Base-by-base conservation (phyloP, 2,329 filamentous ascomycete genomes). In the Stemphylium vesicarium region DNA sequence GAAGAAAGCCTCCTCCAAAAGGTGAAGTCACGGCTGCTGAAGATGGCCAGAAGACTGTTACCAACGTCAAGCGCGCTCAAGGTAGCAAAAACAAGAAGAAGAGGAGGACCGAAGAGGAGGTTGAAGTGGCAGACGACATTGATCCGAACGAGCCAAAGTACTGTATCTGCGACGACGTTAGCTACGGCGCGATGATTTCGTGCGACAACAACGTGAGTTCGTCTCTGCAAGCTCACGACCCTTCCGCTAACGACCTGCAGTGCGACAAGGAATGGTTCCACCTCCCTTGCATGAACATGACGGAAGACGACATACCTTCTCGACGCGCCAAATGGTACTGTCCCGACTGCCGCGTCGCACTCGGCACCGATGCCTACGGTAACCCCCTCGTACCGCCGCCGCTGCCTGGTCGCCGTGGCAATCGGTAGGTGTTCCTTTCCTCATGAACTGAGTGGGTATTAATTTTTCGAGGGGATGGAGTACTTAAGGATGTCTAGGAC, bases 251-350 rank as follows among this genome's bases (percentile, higher is more conserved):
- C 43, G 12, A 16, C n/a, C 4, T 22, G 13, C 79, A 89, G 76
- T 95, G 91, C 77, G 87, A 91, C 65, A 86, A 86, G 59, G 90
- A 94, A 74, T 95, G 91, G 91, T 95, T 94, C 73, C 91, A 95
- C 71, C 81, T 95, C 36, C 85, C 87, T 60, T 95, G 91, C 68
- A 88, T 95, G 5, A 86, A 83, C 4, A 79, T 95, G 60, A 70
- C 68, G 31, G 79, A 81, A 6, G 58, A 60, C 18, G 84, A 87
- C 20, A 85, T 90, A 55, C 90, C 90, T 10, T 84, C 87, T 2
- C 81, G 89, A 15, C 89, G 88, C 29, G 88, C 88, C 2, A 92
- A 92, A 75, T 95, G 91, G 91, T 95, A 92, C 68, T 95, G 91
- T 74, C 89, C 89, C 1, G 86, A 91, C 44, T 95, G 91, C 69